These are phyloP conservation scores for Camellia japonica DNA, from an alignment of 148 eudicot genomes.

Conservation along the genomic window DNA sequence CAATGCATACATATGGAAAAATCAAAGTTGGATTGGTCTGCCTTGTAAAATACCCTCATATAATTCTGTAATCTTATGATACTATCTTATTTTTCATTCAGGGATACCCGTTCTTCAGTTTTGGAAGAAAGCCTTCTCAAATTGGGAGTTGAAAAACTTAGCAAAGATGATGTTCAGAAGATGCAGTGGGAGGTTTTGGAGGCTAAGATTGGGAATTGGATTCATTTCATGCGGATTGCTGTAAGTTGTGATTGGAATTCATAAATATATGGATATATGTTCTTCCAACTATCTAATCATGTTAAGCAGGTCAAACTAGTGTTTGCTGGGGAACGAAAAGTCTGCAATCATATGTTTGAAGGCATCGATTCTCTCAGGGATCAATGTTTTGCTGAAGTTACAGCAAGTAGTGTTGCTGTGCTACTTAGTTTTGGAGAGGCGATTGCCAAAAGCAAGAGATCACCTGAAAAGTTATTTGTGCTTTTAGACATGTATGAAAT, in stretches of 20 bases:
- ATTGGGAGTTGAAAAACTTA: conserved; percentile 93
- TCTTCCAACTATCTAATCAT: conserved; percentile 19
- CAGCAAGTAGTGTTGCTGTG: conserved; percentile 78
- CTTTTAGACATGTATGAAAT: conserved; percentile 98
- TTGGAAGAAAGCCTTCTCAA: conserved; percentile 87
- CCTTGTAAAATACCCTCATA: neutral
- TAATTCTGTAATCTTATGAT: neutral
- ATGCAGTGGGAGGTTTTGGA: conserved; percentile 99
- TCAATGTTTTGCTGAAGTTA: conserved; percentile 92
- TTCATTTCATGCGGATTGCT: conserved; percentile 98
- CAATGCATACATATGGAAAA: neutral
- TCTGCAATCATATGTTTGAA: conserved; percentile 94
- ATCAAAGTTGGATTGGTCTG: neutral
- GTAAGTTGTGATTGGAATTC: conserved; percentile 40
- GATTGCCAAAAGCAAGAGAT: conserved; percentile 96
- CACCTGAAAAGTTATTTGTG: conserved; percentile 96
- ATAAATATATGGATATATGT: neutral
- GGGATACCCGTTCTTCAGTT: conserved; percentile 90
- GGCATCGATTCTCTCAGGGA: conserved; percentile 79
- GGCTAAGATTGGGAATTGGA: conserved; percentile 98
- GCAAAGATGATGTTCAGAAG: conserved; percentile 97
- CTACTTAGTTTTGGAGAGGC: conserved; percentile 99
- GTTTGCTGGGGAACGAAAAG: conserved; percentile 90
- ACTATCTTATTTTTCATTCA: conserved; percentile 21
- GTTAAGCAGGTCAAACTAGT: conserved; percentile 80